Evolutionary conservation across 108 stramenopile genomes (phyloP).

Genomic region (Cyclostephanos tholiformis): DNA sequence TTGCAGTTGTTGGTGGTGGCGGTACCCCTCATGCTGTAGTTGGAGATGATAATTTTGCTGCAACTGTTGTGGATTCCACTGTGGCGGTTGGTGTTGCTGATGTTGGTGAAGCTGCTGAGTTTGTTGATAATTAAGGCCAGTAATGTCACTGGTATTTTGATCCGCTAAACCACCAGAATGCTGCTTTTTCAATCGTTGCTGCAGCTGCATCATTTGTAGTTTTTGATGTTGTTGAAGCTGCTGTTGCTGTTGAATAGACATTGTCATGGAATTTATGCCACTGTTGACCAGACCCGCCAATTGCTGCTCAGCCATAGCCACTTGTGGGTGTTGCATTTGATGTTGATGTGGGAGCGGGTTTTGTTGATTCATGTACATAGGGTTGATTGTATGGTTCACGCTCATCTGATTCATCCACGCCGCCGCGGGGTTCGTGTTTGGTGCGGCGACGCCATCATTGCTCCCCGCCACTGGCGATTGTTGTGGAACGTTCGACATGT

Average conservation of each 20-base stretch:
- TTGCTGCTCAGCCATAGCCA: background rate
- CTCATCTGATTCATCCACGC: constrained; percentile 5
- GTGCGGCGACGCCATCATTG: background rate
- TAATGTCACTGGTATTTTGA: background rate
- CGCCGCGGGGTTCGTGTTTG: background rate
- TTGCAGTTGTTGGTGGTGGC: background rate
- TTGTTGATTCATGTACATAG: background rate
- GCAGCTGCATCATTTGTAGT: constrained; percentile 18
- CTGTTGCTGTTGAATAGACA: constrained; percentile 10
- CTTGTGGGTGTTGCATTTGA: background rate
- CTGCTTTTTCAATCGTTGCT: constrained; percentile 5
- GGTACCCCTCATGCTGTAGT: background rate
- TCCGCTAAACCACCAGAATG: background rate
- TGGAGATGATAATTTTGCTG: constrained; percentile 1
- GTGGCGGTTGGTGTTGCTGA: constrained; percentile 13
- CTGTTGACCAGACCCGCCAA: constrained; percentile 4
- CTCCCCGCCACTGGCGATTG: background rate
- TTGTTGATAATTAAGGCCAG: constrained; percentile 2
- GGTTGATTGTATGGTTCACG: background rate
- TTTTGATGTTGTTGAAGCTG: constrained; percentile 2
- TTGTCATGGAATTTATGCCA: background rate
- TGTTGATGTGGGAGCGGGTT: constrained; percentile 5
- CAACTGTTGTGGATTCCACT: constrained; percentile 4
- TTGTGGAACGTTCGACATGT: background rate
- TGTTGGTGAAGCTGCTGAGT: constrained; percentile 6